Conservation (phyloP, 2,329 filamentous ascomycete species). For the Neofusicoccum sp. region DNA sequence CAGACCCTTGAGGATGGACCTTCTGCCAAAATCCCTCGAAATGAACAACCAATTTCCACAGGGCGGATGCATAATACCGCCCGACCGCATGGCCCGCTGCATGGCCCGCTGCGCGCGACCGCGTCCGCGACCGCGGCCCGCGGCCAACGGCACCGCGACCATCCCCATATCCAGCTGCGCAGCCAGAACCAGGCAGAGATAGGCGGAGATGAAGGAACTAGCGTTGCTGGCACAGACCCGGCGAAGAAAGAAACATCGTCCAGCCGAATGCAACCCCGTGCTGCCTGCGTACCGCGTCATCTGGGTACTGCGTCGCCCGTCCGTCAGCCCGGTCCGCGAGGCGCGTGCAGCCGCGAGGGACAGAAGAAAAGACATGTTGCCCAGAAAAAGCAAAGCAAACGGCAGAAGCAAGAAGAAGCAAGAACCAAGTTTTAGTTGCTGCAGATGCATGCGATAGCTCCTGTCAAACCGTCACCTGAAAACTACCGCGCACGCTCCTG, state of each 20-base stretch:
- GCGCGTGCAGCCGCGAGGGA: slow-evolving; percentile 14
- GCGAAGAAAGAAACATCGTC: slow-evolving; percentile 4
- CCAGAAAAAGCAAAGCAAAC: slow-evolving; percentile 6
- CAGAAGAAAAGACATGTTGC: neutral
- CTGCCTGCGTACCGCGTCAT: slow-evolving; percentile 5
- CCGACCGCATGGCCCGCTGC: slow-evolving; percentile 9
- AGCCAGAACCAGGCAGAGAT: neutral
- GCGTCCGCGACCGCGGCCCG: neutral
- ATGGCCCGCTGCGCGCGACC: neutral
- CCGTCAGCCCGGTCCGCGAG: slow-evolving; percentile 14
- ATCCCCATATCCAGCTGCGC: neutral
- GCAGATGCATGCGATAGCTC: slow-evolving; percentile 13
- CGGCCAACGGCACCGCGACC: neutral
- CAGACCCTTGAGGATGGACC: neutral
- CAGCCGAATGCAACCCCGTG: slow-evolving; percentile 13
- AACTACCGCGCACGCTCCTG: neutral
- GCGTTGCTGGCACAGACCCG: slow-evolving; percentile 8
- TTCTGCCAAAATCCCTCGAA: slow-evolving; percentile 14
- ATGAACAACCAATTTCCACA: slow-evolving; percentile 16
- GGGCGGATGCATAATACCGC: slow-evolving; percentile 10
- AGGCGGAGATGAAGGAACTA: slow-evolving; percentile 1
- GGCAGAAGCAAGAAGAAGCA: slow-evolving; percentile 1
- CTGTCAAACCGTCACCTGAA: slow-evolving; percentile 5
- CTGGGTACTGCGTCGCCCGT: neutral
- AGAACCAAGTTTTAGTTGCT: slow-evolving; percentile 11